Evolutionary conservation across 2,329 filamentous ascomycete species (phyloP), one percentile per base, ranked within the genome.

Genomic region (Metarhizium sp.): DNA sequence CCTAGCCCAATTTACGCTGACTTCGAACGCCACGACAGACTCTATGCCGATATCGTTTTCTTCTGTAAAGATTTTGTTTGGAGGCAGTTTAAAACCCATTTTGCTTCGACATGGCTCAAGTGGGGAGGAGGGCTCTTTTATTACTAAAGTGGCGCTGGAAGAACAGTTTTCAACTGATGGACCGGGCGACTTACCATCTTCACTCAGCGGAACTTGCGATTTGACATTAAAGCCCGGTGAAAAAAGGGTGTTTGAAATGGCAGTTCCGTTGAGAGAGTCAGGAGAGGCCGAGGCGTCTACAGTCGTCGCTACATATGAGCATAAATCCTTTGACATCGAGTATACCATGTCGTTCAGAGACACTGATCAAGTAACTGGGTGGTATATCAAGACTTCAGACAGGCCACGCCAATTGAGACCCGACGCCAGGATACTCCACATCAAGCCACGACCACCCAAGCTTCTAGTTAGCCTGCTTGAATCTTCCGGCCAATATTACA

Each of bases 371-470:
- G 65, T 71, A 16, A 71, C 74, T 43, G 67, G 77, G 1, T 86
- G 82, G 82, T 79, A 78, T 56, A 68, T 74, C 2, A 67, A 72
- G 6, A 68, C 69, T 2, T 69, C 72, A 14, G 66, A 68, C 0
- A 76, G 70, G 53, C 77, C 76, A 57, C 74, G 71, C 32, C 67
- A 81, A 20, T 70, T 76, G 32, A 75, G 82, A 8, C 61, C 70
- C 11, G 74, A 79, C 50, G 72, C 80, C 8, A 75, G 80, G 38
- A 73, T 74, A 2, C 80, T 95, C 55, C 85, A 82, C 55, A 84
- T 99, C 29, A 78, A 91, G 54, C 92, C 94, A 1, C 88, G 95
- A 60, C 94, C 92, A 32, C 94, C 94, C 0, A 97, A 96, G 70
- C 84, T 99, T 74, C 85, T 90, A 62, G 82, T 99, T 49, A 79